Base-by-base conservation (phyloP, 2,329 filamentous ascomycete genomes). In the Tympanopsis confertula region DNA sequence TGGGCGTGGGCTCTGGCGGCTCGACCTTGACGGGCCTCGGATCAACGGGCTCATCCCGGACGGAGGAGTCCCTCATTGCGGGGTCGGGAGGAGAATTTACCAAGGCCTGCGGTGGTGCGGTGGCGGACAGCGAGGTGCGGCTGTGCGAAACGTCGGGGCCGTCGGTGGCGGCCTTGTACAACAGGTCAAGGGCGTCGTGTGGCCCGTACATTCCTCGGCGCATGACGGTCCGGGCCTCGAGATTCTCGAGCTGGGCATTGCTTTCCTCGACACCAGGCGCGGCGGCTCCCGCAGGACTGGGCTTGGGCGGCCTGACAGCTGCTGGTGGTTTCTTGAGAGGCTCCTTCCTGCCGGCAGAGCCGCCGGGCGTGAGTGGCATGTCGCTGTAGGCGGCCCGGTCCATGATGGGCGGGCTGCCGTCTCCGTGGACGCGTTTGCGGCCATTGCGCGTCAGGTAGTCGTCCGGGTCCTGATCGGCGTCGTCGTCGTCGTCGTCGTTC, bases 141-240 rank as follows among this genome's bases (percentile, higher is more conserved):
- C n/a, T n/a, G n/a, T n/a, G n/a, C n/a, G n/a, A n/a, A n/a, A n/a
- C n/a, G n/a, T n/a, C n/a, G n/a, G n/a, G n/a, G n/a, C 67, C 74
- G 53, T 79, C 71, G 29, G 75, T 80, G 20, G 76, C 87, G 15
- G 88, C 89, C 61, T 94, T 88, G 53, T 93, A 93, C 13, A 96
- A 70, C 40, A 95, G 68, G 56, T 94, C 87, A 35, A 96, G 69
- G 18, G 89, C 89, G 63, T 96, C 89, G 52, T 94, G 88, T 3
- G 86, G 87, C 24, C 87, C 88, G 57, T 88, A 94, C 33, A 96
- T 78, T 47, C 86, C 83, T 39, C 63, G 67, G 20, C 75, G 63
- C 75, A 81, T 79, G 41, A 80, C 73, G 5, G 67, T 66, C 50
- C 74, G 71, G 17, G 76, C 76, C 57, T 81, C 76, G 4, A 75